phyloP scores from a whole-genome alignment of 2,329 filamentous ascomycete genomes.

The Hansfordia pulvinata region DNA sequence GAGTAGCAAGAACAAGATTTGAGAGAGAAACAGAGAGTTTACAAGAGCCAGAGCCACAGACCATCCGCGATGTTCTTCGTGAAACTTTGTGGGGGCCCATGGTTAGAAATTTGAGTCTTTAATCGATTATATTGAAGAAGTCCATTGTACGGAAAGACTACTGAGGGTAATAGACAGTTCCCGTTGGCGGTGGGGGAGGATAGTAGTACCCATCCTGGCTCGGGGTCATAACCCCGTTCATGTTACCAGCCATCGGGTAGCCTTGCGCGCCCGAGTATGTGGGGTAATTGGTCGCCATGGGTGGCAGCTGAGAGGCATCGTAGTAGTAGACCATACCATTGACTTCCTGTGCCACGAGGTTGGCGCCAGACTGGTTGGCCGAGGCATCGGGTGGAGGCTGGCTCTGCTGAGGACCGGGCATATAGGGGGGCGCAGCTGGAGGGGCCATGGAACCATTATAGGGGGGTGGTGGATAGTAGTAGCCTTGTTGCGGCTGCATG shows the following conservation, averaged over 20 bases:
- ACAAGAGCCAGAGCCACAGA: too few relatives aligned
- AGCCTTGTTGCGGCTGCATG: slow-evolving; percentile 44
- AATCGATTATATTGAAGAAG: too few relatives aligned
- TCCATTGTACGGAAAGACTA: too few relatives aligned
- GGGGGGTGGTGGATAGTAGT: slow-evolving; percentile 51
- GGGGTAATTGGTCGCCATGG: slow-evolving; percentile 31
- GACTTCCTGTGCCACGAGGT: slow-evolving; percentile 66
- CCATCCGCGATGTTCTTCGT: too few relatives aligned
- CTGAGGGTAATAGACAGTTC: slow-evolving; percentile 48
- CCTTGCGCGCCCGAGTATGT: slow-evolving; percentile 32
- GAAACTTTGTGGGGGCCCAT: too few relatives aligned
- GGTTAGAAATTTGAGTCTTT: too few relatives aligned
- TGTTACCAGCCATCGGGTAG: slow-evolving; percentile 38
- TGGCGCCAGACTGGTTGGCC: slow-evolving; percentile 28
- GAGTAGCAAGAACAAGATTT: too few relatives aligned
- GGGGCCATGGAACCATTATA: slow-evolving; percentile 19
- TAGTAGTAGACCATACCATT: slow-evolving; percentile 97
- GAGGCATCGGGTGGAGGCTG: slow-evolving; percentile 23
- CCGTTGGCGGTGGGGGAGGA: slow-evolving; percentile 37
- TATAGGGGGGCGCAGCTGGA: slow-evolving; percentile 39
- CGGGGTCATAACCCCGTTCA: slow-evolving; percentile 70
- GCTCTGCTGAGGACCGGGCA: slow-evolving; percentile 31
- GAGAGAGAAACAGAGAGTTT: too few relatives aligned
- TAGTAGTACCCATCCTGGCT: slow-evolving; percentile 60
- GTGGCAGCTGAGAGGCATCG: slow-evolving; percentile 59